Evolutionary conservation across 1,284 basidiomycete species (phyloP), one percentile per base, ranked within the genome.

Genomic region (Pholiota adiposa): DNA sequence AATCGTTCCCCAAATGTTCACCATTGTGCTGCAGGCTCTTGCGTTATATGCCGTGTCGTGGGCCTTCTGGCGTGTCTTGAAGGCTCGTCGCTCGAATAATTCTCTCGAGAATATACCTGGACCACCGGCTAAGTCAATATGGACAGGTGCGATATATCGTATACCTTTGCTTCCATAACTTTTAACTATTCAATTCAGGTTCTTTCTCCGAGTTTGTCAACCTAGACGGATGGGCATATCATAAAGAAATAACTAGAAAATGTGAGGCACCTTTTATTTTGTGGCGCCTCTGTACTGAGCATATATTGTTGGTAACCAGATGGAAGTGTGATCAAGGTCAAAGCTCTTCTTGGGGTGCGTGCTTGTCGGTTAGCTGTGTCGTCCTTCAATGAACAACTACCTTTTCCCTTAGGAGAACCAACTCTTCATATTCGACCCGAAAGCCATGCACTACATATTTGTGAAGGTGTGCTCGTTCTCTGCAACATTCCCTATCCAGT

Each of bases 361-460:
- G n/a, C n/a, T n/a, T n/a, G n/a, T n/a, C n/a, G 23, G n/a, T 2
- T 19, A 21, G 16, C 4, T 25, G 3, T 19, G 19, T 27, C 12
- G 31, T 40, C 46, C n/a, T 25, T 19, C 34, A n/a, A n/a, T n/a
- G n/a, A n/a, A n/a, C 16, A 11, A 16, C n/a, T 33, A 33, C 16
- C 14, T n/a, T 4, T n/a, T 29, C 11, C 7, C 11, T 27, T 25
- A n/a, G 75, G 66, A 69, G 29, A 69, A 63, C n/a, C 51, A 66
- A 29, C 59, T 75, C 8, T 72, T 71, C 53, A 62, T 72, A 11
- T 73, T 65, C 46, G 75, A 77, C 52, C 71, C 75, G 0, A 73
- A 73, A 56, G 75, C 76, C 7, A 29, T 77, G 48, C 67, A 77
- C 34, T 70, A 77, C 49, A 72, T 77, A 34, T 27, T 76, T n/a